A percentile compares a stretch with the other conserved stretches of the same genome.
Evolutionary conservation across 2,329 filamentous ascomycete genomes (phyloP).

Genomic region (Magnaporthiopsis incrustans): DNA sequence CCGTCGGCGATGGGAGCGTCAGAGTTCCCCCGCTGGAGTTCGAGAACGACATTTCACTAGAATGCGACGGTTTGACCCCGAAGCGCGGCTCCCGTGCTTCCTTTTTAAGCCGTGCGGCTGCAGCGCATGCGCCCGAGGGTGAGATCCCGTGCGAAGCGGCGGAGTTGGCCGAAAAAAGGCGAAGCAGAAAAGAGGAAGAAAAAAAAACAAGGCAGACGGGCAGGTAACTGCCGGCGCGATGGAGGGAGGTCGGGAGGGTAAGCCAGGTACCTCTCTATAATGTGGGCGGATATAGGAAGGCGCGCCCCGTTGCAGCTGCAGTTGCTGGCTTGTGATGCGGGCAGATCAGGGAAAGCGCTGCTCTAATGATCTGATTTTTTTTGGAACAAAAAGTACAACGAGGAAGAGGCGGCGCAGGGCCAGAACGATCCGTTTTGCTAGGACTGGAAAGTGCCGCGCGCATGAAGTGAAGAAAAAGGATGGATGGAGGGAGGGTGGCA

Average conservation of each 20-base stretch:
- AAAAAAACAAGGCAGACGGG: neutral
- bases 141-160: neutral
- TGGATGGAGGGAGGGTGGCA: no score
- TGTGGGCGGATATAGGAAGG: neutral
- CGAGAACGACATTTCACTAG: slow-evolving; percentile 47
- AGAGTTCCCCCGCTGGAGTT: slow-evolving; percentile 64
- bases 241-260: neutral
- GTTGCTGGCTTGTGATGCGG: neutral
- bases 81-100: neutral
- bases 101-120: neutral
- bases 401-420: neutral
- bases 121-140: neutral
- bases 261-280: neutral
- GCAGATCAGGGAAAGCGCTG: slow-evolving; percentile 1
- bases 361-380: neutral
- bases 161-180: neutral
- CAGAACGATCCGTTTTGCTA: neutral
- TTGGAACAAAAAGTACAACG: neutral
- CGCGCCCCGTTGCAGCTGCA: neutral
- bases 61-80: slow-evolving; percentile 4
- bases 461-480: neutral
- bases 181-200: neutral
- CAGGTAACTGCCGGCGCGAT: no score
- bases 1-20: slow-evolving; percentile 79
- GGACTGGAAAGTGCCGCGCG: neutral